A percentile compares a stretch with the other conserved stretches of the same genome.
Conservation (phyloP, 2,329 filamentous ascomycete species). For the Penicillium vulpinum region DNA sequence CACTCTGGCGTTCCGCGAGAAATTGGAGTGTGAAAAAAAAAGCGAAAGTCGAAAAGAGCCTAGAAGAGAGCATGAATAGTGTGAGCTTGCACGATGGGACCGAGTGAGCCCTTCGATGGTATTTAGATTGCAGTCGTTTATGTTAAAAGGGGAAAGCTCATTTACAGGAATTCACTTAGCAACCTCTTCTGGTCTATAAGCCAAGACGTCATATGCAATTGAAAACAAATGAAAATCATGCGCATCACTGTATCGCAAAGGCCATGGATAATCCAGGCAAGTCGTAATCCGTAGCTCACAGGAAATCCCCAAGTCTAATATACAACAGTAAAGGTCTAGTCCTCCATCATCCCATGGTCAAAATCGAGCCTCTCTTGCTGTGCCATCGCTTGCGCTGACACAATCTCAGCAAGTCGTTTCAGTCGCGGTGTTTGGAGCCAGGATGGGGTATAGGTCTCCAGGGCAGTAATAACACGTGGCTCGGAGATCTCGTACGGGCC, state of each 20-base stretch:
- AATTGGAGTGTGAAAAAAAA: neutral
- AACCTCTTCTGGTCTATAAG: conserved; percentile 9
- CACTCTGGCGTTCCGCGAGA: neutral
- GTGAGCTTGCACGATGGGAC: too few relatives aligned
- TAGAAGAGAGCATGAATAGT: neutral
- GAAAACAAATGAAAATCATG: conserved; percentile 20
- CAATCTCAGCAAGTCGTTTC: conserved; percentile 96
- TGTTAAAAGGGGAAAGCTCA: neutral
- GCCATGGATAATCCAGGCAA: conserved; percentile 18
- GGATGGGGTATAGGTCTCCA: conserved; percentile 97
- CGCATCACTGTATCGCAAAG: conserved; percentile 27
- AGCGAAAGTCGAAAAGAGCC: neutral
- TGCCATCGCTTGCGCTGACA: conserved; percentile 91
- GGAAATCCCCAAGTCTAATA: conserved; percentile 27
- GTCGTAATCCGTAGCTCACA: conserved; percentile 31
- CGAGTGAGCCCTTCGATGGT: neutral
- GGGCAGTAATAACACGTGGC: conserved; percentile 87
- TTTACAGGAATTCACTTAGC: neutral
- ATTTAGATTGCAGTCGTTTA: neutral
- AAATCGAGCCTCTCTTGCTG: conserved; percentile 82
- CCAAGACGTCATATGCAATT: conserved; percentile 10
- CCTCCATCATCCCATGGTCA: conserved; percentile 29
- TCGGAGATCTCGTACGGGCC: conserved; percentile 98
- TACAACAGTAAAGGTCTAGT: conserved; percentile 28
- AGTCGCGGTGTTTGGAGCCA: conserved; percentile 96